Percentiles rank a stretch among this genome's conserved stretches.
Evolutionary conservation across 2,329 filamentous ascomycete genomes (phyloP).

Genomic region (Hymenoscyphus salicellus): DNA sequence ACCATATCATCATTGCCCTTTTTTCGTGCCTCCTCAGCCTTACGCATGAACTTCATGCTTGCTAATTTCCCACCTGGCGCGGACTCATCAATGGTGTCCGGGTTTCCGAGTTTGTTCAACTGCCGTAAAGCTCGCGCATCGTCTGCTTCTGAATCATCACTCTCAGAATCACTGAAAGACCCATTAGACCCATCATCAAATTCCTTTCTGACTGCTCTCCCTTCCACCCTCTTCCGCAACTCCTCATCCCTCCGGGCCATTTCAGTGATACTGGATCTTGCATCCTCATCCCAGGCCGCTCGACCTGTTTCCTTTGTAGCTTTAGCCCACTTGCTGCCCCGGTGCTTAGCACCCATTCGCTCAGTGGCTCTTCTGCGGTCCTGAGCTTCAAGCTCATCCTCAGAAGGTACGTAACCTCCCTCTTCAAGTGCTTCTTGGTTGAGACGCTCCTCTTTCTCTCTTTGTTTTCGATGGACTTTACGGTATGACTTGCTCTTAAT

Average conservation of each 20-base stretch:
- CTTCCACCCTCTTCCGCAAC: conserved; percentile 61
- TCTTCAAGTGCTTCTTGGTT: conserved; percentile 57
- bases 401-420: conserved; percentile 57
- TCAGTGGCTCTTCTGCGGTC: conserved; percentile 65
- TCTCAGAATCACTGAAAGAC: conserved; percentile 56
- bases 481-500: conserved; percentile 98
- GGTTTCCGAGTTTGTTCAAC: conserved; percentile 45
- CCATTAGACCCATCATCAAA: conserved; percentile 47
- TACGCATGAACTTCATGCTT: conserved; percentile 92
- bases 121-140: conserved; percentile 49
- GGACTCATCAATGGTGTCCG: conserved; percentile 46
- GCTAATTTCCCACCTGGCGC: conserved; percentile 65
- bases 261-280: conserved; percentile 60
- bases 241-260: conserved; percentile 67
- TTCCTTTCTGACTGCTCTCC: conserved; percentile 51
- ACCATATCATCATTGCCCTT: conserved; percentile 77
- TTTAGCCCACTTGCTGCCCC: conserved; percentile 71
- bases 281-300: conserved; percentile 67
- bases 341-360: conserved; percentile 67
- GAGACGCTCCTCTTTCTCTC: conserved; percentile 55
- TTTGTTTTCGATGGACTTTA: conserved; percentile 81
- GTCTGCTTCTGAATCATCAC: conserved; percentile 49
- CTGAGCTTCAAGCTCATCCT: conserved; percentile 61
- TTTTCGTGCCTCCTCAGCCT: conserved; percentile 74
- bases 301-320: conserved; percentile 62